Evolutionary conservation across 2,329 filamentous ascomycete species (phyloP).

Genomic region (Microdochium bolleyi): DNA sequence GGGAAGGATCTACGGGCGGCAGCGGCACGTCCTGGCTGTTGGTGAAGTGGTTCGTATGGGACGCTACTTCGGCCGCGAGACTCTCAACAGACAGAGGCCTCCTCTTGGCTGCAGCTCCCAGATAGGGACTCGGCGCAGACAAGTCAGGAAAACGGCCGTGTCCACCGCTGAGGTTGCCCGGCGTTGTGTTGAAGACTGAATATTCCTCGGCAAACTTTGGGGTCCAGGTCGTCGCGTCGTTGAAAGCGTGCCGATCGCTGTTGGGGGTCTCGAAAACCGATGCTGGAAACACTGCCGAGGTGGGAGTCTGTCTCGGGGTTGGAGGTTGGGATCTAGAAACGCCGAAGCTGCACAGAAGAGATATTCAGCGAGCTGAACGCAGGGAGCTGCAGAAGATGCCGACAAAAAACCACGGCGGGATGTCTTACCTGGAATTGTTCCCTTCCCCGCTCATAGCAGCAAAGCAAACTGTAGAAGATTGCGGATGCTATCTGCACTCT

Average conservation of each 20-base stretch:
- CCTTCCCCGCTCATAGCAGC: neutral
- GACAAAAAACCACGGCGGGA: neutral
- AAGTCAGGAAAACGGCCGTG: slow-evolving; percentile 38
- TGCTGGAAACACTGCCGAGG: slow-evolving; percentile 43
- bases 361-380: neutral
- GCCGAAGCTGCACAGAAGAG: slow-evolving; percentile 42
- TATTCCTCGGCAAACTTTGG: slow-evolving; percentile 58
- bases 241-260: slow-evolving; percentile 34
- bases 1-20: slow-evolving; percentile 52
- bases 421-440: neutral
- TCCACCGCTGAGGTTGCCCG: slow-evolving; percentile 44
- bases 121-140: slow-evolving; percentile 25
- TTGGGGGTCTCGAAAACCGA: slow-evolving; percentile 50
- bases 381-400: neutral
- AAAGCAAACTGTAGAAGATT: neutral
- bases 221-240: slow-evolving; percentile 46
- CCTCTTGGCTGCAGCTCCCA: slow-evolving; percentile 30
- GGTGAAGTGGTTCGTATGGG: slow-evolving; percentile 56
- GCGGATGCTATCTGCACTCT: neutral
- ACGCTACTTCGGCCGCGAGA: slow-evolving; percentile 41
- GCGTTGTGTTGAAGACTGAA: slow-evolving; percentile 58
- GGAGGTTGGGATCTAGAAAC: slow-evolving; percentile 54
- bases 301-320: slow-evolving; percentile 51
- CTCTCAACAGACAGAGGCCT: slow-evolving; percentile 42
- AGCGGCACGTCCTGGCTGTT: slow-evolving; percentile 43